Conservation (phyloP, 108 stramenopile species). For the Cafeteria roenbergensis region DNA sequence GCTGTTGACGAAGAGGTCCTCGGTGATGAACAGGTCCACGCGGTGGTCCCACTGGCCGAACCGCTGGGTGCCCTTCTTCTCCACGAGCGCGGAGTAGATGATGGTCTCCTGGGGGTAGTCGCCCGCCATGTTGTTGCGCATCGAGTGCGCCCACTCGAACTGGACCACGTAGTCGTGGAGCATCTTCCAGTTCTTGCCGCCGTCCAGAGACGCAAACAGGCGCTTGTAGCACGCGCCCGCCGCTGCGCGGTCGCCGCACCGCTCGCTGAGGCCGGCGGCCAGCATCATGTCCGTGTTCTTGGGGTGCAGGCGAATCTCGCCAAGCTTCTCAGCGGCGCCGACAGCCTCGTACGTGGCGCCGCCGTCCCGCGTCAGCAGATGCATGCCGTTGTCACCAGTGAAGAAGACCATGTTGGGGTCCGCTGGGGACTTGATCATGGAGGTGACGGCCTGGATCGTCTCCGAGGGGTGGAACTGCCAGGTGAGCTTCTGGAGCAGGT, state of each 20-base stretch:
- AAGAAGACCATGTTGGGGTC: not conserved
- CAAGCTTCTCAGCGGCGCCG: not conserved
- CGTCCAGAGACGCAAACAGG: conserved; percentile 2
- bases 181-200: not conserved
- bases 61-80: conserved; percentile 2
- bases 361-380: not conserved
- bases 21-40: not conserved
- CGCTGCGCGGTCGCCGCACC: not conserved
- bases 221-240: conserved; percentile 6
- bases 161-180: conserved; percentile 12
- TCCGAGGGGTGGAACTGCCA: not conserved
- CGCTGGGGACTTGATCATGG: not conserved
- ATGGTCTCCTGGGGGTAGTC: not conserved
- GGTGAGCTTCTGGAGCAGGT: not conserved
- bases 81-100: not conserved
- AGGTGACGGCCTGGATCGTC: not conserved
- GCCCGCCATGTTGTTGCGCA: not conserved
- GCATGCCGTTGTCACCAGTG: not conserved
- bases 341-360: not conserved
- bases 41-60: conserved; percentile 7
- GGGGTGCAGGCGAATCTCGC: conserved; percentile 6
- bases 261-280: not conserved
- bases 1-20: not conserved
- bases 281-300: not conserved
- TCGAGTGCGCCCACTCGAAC: conserved; percentile 3